Evolutionary conservation across 2,329 filamentous ascomycete species (phyloP).

Genomic region (Trichophyton equinum): DNA sequence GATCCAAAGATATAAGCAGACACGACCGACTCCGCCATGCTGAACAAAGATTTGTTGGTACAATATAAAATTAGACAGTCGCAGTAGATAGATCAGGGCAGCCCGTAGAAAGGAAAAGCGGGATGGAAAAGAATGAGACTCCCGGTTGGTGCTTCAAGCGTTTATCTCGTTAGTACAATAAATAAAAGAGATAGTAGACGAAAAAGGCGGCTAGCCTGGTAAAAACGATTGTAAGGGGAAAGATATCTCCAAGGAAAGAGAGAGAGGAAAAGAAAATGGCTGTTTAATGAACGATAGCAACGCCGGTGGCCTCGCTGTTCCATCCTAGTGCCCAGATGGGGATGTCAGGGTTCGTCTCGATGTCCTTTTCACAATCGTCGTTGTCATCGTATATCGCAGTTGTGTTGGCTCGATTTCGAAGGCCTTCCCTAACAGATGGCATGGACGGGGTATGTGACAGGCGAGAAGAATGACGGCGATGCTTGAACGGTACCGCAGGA

Average conservation of each 20-base stretch:
- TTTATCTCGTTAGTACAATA: not conserved
- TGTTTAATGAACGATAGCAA: constrained; percentile 26
- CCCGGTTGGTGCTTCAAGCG: not conserved
- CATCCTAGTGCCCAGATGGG: constrained; percentile 31
- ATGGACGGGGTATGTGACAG: constrained; percentile 21
- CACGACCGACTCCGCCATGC: not conserved
- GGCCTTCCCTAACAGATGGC: constrained; percentile 23
- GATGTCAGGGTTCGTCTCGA: constrained; percentile 42
- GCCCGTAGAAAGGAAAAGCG: not conserved
- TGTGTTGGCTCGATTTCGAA: constrained; percentile 30
- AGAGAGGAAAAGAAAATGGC: too few species aligned
- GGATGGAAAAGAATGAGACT: not conserved
- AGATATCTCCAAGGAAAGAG: too few species aligned
- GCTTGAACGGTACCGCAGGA: constrained; percentile 20
- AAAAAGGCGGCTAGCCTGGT: too few species aligned
- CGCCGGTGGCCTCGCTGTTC: constrained; percentile 30
- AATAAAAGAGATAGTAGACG: too few species aligned
- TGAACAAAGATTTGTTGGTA: not conserved
- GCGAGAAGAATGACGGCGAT: constrained; percentile 28
- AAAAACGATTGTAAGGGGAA: too few species aligned
- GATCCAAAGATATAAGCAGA: not conserved
- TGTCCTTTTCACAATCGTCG: constrained; percentile 26
- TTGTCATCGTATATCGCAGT: constrained; percentile 36
- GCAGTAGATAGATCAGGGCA: not conserved
- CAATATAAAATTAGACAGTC: not conserved